These are phyloP conservation scores for Leccinum aurantiacum DNA, from an alignment of 768 basidiomycete genomes.

Conservation along the genomic window DNA sequence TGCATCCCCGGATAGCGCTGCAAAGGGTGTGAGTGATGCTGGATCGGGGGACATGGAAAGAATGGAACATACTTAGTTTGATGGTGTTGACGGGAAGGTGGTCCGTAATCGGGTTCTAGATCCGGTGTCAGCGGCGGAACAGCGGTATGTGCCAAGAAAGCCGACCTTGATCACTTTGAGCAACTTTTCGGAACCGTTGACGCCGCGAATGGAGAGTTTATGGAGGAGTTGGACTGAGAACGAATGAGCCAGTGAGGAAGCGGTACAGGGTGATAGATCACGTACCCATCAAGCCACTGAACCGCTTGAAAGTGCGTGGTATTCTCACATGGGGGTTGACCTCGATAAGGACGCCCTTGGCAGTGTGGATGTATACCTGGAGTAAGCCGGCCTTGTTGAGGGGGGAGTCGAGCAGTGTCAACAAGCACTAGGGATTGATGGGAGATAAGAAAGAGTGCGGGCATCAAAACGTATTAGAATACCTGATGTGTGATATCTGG, in stretches of 20 bases:
- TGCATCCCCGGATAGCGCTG: constrained; percentile 91
- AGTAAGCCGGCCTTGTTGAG: constrained; percentile 95
- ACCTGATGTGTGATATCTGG: constrained; percentile 99
- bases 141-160: background rate
- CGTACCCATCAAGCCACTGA: constrained; percentile 96
- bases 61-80: constrained; percentile 77
- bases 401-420: constrained; percentile 96
- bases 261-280: background rate
- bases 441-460: constrained; percentile 1
- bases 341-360: constrained; percentile 94
- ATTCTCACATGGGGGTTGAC: constrained; percentile 98
- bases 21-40: constrained; percentile 6
- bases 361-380: constrained; percentile 98
- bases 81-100: constrained; percentile 94
- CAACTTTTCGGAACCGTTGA: constrained; percentile 95
- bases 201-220: constrained; percentile 91
- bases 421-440: constrained; percentile 70
- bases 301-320: constrained; percentile 97
- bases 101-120: constrained; percentile 88
- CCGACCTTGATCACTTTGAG: constrained; percentile 93
- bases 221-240: constrained; percentile 90
- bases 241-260: background rate
- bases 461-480: background rate
- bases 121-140: constrained; percentile 3
- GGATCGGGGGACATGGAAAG: background rate